phyloP scores from a whole-genome alignment of 495 filamentous ascomycete genomes.

The Tuber melanosporum region DNA sequence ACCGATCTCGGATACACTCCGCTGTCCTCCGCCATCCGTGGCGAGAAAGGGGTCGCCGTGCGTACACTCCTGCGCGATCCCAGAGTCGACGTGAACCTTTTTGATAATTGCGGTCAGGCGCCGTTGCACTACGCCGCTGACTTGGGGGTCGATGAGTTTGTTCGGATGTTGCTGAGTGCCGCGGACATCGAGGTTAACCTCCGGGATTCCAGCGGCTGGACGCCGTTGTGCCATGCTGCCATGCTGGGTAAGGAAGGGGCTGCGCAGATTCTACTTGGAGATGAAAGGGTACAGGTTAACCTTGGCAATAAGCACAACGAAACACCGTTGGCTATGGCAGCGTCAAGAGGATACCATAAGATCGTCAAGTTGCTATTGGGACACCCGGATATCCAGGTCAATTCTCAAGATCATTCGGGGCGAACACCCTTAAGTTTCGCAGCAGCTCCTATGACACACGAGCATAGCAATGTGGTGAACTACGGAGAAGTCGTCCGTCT shows the following conservation, averaged over 20 bases:
- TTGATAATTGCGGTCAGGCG: neutral
- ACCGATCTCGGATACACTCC: neutral
- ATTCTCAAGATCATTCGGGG: neutral
- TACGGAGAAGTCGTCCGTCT: neutral
- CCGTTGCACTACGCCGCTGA: neutral
- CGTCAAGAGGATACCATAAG: neutral
- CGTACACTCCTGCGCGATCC: neutral
- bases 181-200: neutral
- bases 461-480: neutral
- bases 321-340: neutral
- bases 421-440: neutral
- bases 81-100: neutral
- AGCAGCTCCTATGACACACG: neutral
- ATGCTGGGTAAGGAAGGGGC: neutral
- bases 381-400: neutral
- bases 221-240: neutral
- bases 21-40: neutral
- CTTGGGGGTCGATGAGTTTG: neutral
- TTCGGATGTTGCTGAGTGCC: neutral
- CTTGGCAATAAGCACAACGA: neutral
- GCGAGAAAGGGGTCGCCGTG: neutral
- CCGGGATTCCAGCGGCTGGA: neutral
- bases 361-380: neutral
- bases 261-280: neutral
- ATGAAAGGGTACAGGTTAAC: neutral